Percentiles rank a stretch among this genome's conserved stretches.
Evolutionary conservation across 139 green algal genomes (phyloP).

Genomic region (Raphidocelis subcapitata): DNA sequence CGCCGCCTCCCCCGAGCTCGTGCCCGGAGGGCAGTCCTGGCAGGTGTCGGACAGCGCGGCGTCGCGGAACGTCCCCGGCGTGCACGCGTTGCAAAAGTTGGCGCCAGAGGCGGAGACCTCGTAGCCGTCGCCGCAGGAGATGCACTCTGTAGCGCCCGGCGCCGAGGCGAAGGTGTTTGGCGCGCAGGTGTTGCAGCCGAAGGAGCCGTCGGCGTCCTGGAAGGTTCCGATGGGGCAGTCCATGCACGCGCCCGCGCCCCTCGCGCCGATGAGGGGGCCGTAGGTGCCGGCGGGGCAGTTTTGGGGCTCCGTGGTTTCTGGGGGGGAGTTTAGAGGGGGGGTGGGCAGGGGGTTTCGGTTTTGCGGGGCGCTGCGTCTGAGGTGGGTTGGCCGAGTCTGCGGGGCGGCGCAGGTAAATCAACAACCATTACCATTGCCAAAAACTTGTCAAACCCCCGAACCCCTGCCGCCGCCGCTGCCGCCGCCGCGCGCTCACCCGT

Average conservation of each 20-base stretch:
- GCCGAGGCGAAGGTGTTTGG: constrained; percentile 26
- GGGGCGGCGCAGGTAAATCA: no score
- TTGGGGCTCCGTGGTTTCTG: no score
- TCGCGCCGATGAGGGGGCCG: constrained; percentile 15
- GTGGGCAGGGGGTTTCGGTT: no score
- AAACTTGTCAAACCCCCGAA: no score
- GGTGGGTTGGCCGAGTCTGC: no score
- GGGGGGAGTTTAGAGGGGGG: no score
- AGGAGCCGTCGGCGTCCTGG: constrained; percentile 24
- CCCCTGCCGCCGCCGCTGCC: no score
- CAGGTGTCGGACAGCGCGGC: constrained; percentile 14
- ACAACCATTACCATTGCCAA: no score
- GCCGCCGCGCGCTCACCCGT: no score
- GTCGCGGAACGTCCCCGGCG: constrained; percentile 17
- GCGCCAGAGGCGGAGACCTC: constrained; percentile 10
- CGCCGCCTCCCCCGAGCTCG: constrained; percentile 10
- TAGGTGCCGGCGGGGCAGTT: constrained; percentile 33
- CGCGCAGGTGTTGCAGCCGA: constrained; percentile 11
- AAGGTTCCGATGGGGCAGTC: constrained; percentile 25
- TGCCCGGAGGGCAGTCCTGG: constrained; percentile 22
- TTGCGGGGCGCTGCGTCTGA: no score
- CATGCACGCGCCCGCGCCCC: constrained; percentile 3
- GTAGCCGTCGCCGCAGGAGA: constrained; percentile 25
- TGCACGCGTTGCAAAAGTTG: constrained; percentile 30
- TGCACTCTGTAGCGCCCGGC: constrained; percentile 19